Conservation (phyloP, 2,329 filamentous ascomycete genomes). For the Aspergillus unguis region DNA sequence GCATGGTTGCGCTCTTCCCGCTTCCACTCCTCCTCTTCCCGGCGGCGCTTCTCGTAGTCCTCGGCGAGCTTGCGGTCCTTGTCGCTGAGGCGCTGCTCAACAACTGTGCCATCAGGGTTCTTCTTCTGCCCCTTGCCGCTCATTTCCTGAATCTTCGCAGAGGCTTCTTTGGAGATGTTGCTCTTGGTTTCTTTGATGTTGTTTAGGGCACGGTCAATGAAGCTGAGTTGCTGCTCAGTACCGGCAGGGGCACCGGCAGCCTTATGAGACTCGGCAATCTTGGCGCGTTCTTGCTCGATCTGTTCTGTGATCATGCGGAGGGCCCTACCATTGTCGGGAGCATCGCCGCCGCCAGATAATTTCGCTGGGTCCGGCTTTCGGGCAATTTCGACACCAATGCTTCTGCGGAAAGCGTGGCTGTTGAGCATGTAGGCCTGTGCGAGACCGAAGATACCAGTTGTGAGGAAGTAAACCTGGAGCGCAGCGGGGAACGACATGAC, state of each 20-base stretch:
- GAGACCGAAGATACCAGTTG: constrained; percentile 36
- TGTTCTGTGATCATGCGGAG: constrained; percentile 21
- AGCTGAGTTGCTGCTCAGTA: constrained; percentile 20
- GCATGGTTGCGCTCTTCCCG: constrained; percentile 37
- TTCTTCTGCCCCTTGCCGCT: constrained; percentile 22
- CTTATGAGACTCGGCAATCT: constrained; percentile 9
- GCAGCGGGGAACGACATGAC: constrained; percentile 55
- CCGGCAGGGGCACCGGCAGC: not conserved
- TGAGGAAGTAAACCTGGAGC: constrained; percentile 62
- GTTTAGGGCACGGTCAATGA: constrained; percentile 38
- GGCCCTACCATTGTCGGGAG: constrained; percentile 6
- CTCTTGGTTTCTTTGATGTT: constrained; percentile 26
- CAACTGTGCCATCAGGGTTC: constrained; percentile 20
- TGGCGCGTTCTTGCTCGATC: constrained; percentile 14
- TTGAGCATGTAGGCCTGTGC: constrained; percentile 48
- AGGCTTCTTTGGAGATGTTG: constrained; percentile 24
- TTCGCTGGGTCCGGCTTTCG: constrained; percentile 1
- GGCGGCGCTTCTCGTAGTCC: constrained; percentile 29
- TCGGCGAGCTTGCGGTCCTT: constrained; percentile 31
- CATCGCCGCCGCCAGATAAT: not conserved
- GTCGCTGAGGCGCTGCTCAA: constrained; percentile 25
- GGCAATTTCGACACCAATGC: constrained; percentile 26
- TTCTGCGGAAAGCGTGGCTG: constrained; percentile 28
- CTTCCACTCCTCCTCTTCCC: constrained; percentile 30
- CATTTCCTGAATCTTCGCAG: constrained; percentile 20